Conservation (phyloP, 352 stramenopile species). For the Globisporangium rhizosaccharum region DNA sequence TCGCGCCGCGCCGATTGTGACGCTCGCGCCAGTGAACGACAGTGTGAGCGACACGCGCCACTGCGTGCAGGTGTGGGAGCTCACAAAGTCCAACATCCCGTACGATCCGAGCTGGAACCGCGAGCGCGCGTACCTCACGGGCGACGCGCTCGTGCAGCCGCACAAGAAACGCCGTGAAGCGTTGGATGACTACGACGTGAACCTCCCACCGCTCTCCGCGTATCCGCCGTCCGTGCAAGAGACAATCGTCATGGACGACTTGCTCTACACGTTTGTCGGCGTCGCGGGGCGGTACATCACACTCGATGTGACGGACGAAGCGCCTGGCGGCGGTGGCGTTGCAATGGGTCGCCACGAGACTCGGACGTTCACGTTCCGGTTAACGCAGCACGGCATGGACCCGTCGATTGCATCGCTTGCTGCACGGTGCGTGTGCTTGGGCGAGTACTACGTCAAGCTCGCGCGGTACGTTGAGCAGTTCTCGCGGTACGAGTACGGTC, state of each 20-base stretch:
- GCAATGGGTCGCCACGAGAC: slow-evolving; percentile 4
- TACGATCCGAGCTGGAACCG: slow-evolving; percentile 85
- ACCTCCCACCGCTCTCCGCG: slow-evolving; percentile 58
- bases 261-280: slow-evolving; percentile 76
- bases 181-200: slow-evolving; percentile 34
- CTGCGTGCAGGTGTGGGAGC: slow-evolving; percentile 65
- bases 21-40: slow-evolving; percentile 48
- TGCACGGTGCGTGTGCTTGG: slow-evolving; percentile 58
- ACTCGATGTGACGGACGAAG: slow-evolving; percentile 42
- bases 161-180: slow-evolving; percentile 37
- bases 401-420: slow-evolving; percentile 69
- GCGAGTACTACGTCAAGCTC: slow-evolving; percentile 77
- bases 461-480: slow-evolving; percentile 76
- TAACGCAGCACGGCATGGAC: slow-evolving; percentile 75
- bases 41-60: slow-evolving; percentile 26
- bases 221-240: slow-evolving; percentile 77
- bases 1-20: slow-evolving; percentile 21
- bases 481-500: slow-evolving; percentile 88
- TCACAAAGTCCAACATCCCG: slow-evolving; percentile 84
- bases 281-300: slow-evolving; percentile 84
- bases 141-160: slow-evolving; percentile 49
- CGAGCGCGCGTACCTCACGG: slow-evolving; percentile 73
- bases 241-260: slow-evolving; percentile 75
- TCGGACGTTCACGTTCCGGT: slow-evolving; percentile 51
- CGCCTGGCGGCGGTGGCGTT: slow-evolving; percentile 22